Evolutionary conservation across 805 yeast species (phyloP), one percentile per base, ranked within the genome.

Genomic region (Jamesozyma piceae): DNA sequence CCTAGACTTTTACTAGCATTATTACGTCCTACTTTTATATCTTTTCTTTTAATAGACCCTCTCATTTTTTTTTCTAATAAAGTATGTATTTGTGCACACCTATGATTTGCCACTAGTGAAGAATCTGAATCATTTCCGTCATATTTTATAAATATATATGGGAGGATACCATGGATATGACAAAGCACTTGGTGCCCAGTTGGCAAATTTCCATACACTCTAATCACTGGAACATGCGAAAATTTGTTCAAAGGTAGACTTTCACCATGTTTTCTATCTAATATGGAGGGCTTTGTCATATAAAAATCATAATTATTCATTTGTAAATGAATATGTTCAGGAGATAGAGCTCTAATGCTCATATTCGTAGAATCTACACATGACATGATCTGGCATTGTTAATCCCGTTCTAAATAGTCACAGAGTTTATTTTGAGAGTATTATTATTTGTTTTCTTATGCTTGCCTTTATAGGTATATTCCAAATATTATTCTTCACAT

Each of bases 141-240:
- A 53, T 80, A 80, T 29, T 75, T 77, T 2, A 89, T 67, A 55
- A 73, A 88, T 2, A 90, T 50, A 55, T 90, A 92, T 0, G 97
- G 98, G 49, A 72, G 85, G 17, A 75, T 75, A 32, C 90, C 89
- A 64, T 89, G 97, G 9, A 92, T 65, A 58, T 92, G 96, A 1
- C 82, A 73, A 13, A 74, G 50, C 10, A 72, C 69, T 24, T 75
- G 74, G 49, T 75, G 77, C 0, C 87, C 84, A 0, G 78, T 68
- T 1, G 75, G 69, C 1, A 81, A 49, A 11, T 76, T 70, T 0
- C 97, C 97, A 63, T 77, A 92, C 0, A 92, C 62, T 38, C 97
- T 65, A 1, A 88, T 65, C 0, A 87, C 67, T 0, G 97, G 97
- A 0, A 83, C 89, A 35, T 73, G 74, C 2, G 59, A 49, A 28